A percentile compares a stretch with the other conserved stretches of the same genome.
phyloP scores from a whole-genome alignment of 2,329 filamentous ascomycete genomes.

The Colletotrichum melonis region DNA sequence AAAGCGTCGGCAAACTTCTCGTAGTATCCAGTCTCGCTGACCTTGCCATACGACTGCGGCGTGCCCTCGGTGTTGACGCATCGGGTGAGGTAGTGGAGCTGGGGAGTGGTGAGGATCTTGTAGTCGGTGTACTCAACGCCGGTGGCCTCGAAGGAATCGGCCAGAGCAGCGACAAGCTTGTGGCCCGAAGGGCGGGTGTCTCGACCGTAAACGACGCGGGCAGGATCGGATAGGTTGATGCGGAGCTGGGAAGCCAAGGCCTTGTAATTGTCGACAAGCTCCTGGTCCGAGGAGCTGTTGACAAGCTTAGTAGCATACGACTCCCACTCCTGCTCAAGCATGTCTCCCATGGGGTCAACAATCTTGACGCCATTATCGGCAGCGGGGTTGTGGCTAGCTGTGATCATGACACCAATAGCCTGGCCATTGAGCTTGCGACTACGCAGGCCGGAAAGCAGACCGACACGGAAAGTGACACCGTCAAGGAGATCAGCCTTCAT shows the following conservation, averaged over 20 bases:
- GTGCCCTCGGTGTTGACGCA: conserved; percentile 94
- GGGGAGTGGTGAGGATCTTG: conserved; percentile 95
- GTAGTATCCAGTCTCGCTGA: conserved; percentile 94
- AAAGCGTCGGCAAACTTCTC: conserved; percentile 90
- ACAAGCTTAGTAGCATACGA: conserved; percentile 87
- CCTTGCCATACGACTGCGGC: conserved; percentile 86
- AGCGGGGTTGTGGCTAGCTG: conserved; percentile 91
- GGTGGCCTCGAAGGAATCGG: conserved; percentile 82
- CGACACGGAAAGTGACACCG: conserved; percentile 92
- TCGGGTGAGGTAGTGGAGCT: conserved; percentile 95
- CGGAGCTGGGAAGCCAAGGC: conserved; percentile 80
- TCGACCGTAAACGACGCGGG: conserved; percentile 87
- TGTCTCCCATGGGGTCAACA: conserved; percentile 97
- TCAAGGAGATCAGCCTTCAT: conserved; percentile 85
- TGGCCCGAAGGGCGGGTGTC: conserved; percentile 95
- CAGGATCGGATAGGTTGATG: conserved; percentile 76
- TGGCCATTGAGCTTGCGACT: conserved; percentile 91
- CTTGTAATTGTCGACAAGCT: conserved; percentile 81
- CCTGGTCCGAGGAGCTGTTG: conserved; percentile 81
- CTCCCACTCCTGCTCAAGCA: conserved; percentile 98
- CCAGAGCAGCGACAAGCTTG: conserved; percentile 81
- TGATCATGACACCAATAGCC: conserved; percentile 97
- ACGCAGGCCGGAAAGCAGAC: conserved; percentile 86
- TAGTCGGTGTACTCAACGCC: conserved; percentile 82
- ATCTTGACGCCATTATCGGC: conserved; percentile 94